Conservation (phyloP, 352 stramenopile genomes). For the Sclerospora graminicola region DNA sequence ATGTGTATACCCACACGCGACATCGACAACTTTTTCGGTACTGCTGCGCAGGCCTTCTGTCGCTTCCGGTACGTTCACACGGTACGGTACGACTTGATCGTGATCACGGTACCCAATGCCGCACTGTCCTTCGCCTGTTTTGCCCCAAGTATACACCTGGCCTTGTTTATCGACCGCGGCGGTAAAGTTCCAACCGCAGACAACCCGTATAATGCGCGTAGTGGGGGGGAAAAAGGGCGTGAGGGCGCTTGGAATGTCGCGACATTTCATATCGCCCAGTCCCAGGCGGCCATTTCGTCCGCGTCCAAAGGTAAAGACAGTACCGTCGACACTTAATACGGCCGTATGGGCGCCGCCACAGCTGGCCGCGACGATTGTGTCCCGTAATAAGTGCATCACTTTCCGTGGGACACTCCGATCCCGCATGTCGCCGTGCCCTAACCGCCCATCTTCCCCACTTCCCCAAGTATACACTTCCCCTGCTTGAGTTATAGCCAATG, state of each 20-base stretch:
- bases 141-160: constrained; percentile 76
- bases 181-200: constrained; percentile 82
- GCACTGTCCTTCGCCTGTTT: constrained; percentile 81
- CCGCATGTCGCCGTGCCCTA: constrained; percentile 75
- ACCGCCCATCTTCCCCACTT: constrained; percentile 65
- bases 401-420: constrained; percentile 66
- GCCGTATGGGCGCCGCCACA: constrained; percentile 73
- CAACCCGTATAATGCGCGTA: constrained; percentile 33
- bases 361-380: constrained; percentile 56
- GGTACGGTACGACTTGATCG: constrained; percentile 57
- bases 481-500: constrained; percentile 49
- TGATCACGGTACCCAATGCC: constrained; percentile 73
- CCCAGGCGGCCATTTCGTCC: constrained; percentile 65
- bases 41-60: too few relatives aligned
- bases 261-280: constrained; percentile 66
- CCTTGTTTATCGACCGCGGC: constrained; percentile 38
- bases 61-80: constrained; percentile 45
- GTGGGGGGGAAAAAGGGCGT: constrained; percentile 34
- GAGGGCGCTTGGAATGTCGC: constrained; percentile 43
- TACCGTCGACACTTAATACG: constrained; percentile 46
- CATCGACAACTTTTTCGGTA: constrained; percentile 52
- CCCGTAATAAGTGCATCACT: constrained; percentile 63
- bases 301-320: constrained; percentile 64
- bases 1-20: constrained; percentile 83
- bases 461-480: constrained; percentile 79